Conservation (phyloP, 108 stramenopile genomes). For the Skeletonema grethae region DNA sequence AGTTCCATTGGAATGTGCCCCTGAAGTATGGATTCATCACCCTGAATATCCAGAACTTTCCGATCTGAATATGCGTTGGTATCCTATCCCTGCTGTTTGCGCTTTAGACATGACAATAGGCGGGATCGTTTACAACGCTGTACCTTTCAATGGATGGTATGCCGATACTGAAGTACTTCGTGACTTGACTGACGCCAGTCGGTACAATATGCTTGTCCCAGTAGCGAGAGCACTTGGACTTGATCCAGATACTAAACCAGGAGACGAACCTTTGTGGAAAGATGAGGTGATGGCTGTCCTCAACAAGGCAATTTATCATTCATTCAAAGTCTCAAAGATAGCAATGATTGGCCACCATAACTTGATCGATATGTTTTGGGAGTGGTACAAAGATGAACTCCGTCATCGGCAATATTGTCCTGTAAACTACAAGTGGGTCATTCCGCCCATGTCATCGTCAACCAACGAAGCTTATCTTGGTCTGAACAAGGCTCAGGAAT, state of each 20-base stretch:
- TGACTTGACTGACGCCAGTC: slow-evolving; percentile 30
- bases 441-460: slow-evolving; percentile 25
- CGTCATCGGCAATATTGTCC: slow-evolving; percentile 17
- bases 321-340: slow-evolving; percentile 21
- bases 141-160: slow-evolving; percentile 55
- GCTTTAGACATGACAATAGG: slow-evolving; percentile 30
- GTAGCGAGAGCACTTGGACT: slow-evolving; percentile 22
- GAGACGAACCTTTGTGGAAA: slow-evolving; percentile 19
- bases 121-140: slow-evolving; percentile 34
- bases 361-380: slow-evolving; percentile 28
- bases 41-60: slow-evolving; percentile 17
- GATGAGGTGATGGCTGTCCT: slow-evolving; percentile 20
- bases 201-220: slow-evolving; percentile 24
- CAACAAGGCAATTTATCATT: slow-evolving; percentile 31
- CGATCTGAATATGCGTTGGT: slow-evolving; percentile 8
- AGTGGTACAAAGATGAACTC: slow-evolving; percentile 30
- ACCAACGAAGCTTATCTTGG: slow-evolving; percentile 23
- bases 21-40: slow-evolving; percentile 20
- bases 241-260: slow-evolving; percentile 4
- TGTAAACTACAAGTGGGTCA: slow-evolving; percentile 30
- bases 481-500: slow-evolving; percentile 28
- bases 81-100: slow-evolving; percentile 24
- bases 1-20: slow-evolving; percentile 22
- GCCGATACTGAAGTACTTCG: slow-evolving; percentile 33
- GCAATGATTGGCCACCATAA: slow-evolving; percentile 45